Base-by-base conservation (phyloP, 2,329 filamentous ascomycete species). In the Claviceps digitariae region DNA sequence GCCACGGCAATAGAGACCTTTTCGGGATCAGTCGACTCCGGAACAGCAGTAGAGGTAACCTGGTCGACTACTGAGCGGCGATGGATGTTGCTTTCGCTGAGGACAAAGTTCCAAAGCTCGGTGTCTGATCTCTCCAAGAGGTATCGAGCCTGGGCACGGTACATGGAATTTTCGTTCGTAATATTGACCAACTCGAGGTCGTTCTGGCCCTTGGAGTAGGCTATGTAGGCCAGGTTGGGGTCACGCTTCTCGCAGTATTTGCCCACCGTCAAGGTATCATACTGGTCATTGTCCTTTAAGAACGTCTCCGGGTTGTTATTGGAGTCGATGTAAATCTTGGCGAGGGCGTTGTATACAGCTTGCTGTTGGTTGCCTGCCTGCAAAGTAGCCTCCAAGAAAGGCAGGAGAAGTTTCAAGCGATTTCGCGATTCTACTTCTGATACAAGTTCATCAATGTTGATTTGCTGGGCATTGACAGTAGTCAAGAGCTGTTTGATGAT, bases 91-190 rank as follows among this genome's bases (percentile, higher is more conserved):
- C 96, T 97, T 62, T 89, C 83, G 68, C 86, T 95, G 36, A 98
- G 78, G 15, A 97, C 93, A 66, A 96, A 98, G 51, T 79, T 77
- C 94, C 94, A 98, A 48, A 98, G 82, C 68, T 98, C 93, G 2
- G 76, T 69, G 64, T 98, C 93, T 40, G 87, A 86, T 59, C 93
- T 85, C 63, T 96, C 90, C 51, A 98, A 76, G 25, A 98, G 78
- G 70, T 98, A 98, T 40, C 93, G 86, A 55, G 90, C 91, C 70
- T 98, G 93, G n/a, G 87, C 87, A 63, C 90, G 86, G 79, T 95
- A 98, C 93, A 98, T 98, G n/a, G 88, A 84, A 73, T 98, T 98
- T 72, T 98, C 94, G 63, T 97, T 98, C 64, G 93, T 97, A 65
- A 98, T 91, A 69, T 87, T 93, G 71, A 98, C 91, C 54, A 98